A percentile compares a stretch with the other conserved stretches of the same genome.
Conservation (phyloP, 257 asterid genomes). For the Solanum chmielewskii region DNA sequence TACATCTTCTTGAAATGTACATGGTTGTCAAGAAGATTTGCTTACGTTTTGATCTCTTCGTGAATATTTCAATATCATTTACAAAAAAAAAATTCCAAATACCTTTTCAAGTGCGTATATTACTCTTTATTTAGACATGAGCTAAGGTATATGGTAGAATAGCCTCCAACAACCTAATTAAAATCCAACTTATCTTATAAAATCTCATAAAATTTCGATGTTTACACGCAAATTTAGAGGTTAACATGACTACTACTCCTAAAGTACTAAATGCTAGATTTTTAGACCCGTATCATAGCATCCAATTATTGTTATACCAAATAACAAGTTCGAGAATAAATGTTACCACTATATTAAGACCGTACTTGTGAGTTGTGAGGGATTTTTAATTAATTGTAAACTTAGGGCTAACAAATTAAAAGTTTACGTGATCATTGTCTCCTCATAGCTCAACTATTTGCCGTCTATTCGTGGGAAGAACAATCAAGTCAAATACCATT, state of each 20-base stretch:
- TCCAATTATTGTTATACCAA: not conserved
- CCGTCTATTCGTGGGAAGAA: not conserved
- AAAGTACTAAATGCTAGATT: not conserved
- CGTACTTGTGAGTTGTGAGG: not conserved
- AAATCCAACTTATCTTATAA: not conserved
- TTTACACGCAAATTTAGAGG: too few species aligned
- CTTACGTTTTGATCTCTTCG: not conserved
- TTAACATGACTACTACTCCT: not conserved
- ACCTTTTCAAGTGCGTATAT: not conserved
- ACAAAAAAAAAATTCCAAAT: not conserved
- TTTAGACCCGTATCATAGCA: not conserved
- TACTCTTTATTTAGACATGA: too few species aligned
- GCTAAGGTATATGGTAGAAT: not conserved
- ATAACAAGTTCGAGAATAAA: not conserved
- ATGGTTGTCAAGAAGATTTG: not conserved
- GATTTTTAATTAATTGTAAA: not conserved
- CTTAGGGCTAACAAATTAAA: not conserved
- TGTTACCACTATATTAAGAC: not conserved
- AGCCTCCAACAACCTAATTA: not conserved
- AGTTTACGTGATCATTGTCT: not conserved
- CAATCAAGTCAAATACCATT: not conserved
- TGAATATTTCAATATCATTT: not conserved
- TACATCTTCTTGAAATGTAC: not conserved
- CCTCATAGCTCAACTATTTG: not conserved
- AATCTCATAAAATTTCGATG: not conserved